Conservation (phyloP, 2,329 filamentous ascomycete genomes). For the Ophiostoma angusticollis region DNA sequence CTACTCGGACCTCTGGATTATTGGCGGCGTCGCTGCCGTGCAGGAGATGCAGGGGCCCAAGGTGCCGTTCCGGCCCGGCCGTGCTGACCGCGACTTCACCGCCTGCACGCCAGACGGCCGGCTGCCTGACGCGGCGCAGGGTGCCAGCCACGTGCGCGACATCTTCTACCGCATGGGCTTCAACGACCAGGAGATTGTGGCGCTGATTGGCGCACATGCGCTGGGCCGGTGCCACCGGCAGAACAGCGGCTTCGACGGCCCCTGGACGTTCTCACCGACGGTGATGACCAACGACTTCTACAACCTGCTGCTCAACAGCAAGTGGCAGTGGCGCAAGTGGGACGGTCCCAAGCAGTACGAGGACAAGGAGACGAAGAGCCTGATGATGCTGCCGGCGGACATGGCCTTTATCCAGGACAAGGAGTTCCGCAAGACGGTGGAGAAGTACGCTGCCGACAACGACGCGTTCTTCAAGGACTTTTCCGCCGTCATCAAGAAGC, state of each 20-base stretch:
- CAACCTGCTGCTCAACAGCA: constrained; percentile 75
- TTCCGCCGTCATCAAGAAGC: constrained; percentile 58
- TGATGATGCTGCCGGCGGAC: constrained; percentile 98
- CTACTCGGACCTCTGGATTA: constrained; percentile 95
- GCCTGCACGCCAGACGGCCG: constrained; percentile 92
- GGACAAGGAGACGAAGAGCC: constrained; percentile 70
- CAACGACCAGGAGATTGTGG: constrained; percentile 93
- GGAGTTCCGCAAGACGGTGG: constrained; percentile 64
- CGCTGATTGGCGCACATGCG: constrained; percentile 72
- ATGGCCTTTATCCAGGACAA: constrained; percentile 81
- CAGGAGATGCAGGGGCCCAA: constrained; percentile 90
- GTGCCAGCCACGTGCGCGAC: constrained; percentile 66
- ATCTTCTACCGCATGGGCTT: constrained; percentile 98
- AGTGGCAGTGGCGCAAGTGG: constrained; percentile 89
- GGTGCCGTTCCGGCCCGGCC: constrained; percentile 82
- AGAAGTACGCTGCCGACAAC: constrained; percentile 85
- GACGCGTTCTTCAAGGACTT: constrained; percentile 93
- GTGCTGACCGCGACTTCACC: constrained; percentile 61
- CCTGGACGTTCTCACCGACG: constrained; percentile 86
- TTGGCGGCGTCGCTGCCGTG: constrained; percentile 70
- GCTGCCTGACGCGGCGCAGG: constrained; percentile 58
- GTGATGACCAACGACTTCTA: constrained; percentile 93
- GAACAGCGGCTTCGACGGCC: constrained; percentile 76
- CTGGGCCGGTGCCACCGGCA: constrained; percentile 79
- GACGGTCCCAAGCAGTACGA: constrained; percentile 82